Base-by-base conservation (phyloP, 176 grass and related monocot species). In the Dendrocalamus sinicus region DNA sequence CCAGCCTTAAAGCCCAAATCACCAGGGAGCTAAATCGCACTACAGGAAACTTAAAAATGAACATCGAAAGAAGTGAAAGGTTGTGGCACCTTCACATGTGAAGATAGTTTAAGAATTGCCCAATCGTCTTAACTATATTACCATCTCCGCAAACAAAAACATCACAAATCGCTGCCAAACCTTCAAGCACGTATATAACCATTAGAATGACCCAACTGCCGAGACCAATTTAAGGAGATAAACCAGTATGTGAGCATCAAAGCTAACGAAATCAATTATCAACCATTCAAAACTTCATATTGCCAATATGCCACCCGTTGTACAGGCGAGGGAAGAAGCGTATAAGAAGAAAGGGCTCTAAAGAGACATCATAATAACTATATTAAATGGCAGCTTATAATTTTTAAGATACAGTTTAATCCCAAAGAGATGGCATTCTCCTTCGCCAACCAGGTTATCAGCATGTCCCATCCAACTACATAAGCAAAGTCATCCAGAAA, bases 111-210 rank as follows among this genome's bases (percentile, higher is more conserved):
- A 79, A 72, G 46, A 23, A 84, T 72, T 48, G 23, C 72, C 69
- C n/a, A 8, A 41, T 14, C 19, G 5, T 70, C 51, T 70, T 60
- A 51, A 78, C n/a, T 35, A 73, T 67, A 83, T 67, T 58, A 58
- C 69, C 44, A 76, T 76, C 55, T 68, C 30, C 52, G n/a, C 23
- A 81, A 50, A 86, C 16, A 70, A 59, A 57, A 57, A 75, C 6
- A 20, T 69, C 40, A 86, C 76, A 8, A 8, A 47, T 30, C 19
- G 10, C 3, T 65, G 46, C 45, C 81, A 72, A 63, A 72, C 20
- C 54, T 55, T 73, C 70, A 65, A 19, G 19, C 24, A 64, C 35
- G 4, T 72, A 24, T 24, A 69, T 60, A 71, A 78, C 35, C 32
- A 24, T 64, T 43, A 83, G 44, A 40, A 76, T 16, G 47, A 78